phyloP scores from a whole-genome alignment of 2,329 filamentous ascomycete species.

The Mariannaea elegans region DNA sequence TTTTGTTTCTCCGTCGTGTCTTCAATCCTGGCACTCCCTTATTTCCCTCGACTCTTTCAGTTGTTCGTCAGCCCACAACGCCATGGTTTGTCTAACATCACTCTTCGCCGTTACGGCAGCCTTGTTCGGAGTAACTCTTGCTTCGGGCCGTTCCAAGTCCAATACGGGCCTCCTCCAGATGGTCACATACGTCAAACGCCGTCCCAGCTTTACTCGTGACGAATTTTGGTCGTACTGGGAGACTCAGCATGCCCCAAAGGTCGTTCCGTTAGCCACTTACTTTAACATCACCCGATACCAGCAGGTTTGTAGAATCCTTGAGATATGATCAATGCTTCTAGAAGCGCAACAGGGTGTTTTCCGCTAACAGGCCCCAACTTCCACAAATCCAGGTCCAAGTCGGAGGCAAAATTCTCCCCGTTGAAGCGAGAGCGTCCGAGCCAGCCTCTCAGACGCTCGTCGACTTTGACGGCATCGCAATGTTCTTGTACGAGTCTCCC shows the following conservation, averaged over 20 bases:
- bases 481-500: constrained; percentile 40
- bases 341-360: neutral
- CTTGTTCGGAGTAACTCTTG: constrained; percentile 8
- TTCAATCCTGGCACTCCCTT: no score
- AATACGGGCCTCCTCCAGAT: constrained; percentile 40
- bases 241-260: constrained; percentile 42
- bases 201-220: constrained; percentile 33
- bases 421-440: constrained; percentile 22
- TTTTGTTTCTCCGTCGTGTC: no score
- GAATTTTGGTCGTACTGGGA: constrained; percentile 45
- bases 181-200: constrained; percentile 43
- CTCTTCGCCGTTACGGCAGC: constrained; percentile 4
- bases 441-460: constrained; percentile 33
- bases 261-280: constrained; percentile 37
- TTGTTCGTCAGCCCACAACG: no score
- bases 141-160: constrained; percentile 54
- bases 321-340: neutral
- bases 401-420: constrained; percentile 39
- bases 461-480: constrained; percentile 42
- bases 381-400: constrained; percentile 35
- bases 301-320: constrained; percentile 31
- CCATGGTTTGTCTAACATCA: constrained; percentile 22
- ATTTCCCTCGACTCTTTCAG: neutral
- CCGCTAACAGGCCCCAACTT: neutral
- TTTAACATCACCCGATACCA: constrained; percentile 43